Evolutionary conservation across 2,329 filamentous ascomycete species (phyloP), one percentile per base, ranked within the genome.

Genomic region (Cordyceps javanica): DNA sequence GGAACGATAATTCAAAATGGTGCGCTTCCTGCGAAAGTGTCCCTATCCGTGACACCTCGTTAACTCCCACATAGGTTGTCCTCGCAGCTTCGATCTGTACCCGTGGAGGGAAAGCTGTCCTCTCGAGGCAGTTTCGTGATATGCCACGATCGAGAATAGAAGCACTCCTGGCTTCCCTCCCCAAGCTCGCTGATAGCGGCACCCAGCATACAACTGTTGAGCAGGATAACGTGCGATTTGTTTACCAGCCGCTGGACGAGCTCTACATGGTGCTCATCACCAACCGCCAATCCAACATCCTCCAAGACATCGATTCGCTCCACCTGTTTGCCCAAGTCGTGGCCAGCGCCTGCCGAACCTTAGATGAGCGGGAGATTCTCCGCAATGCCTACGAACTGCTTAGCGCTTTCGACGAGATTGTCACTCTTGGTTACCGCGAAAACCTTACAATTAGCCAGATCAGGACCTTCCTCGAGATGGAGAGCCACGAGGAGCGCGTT

Each of bases 241-340:
- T 99, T 59, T 99, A 99, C 80, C 94, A 99, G 74, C 95, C 94
- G 60, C 83, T 99, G 63, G 95, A 99, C 77, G 95, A 99, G 79
- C 87, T 99, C 63, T 99, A 99, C 83, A 97, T 99, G 85, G 93
- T 99, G 64, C 86, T 99, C 69, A 97, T 99, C 76, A 99, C 95
- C 73, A 99, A 99, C 81, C 89, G 91, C 68, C 94, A 97, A 80
- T 97, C 93, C 74, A 99, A 99, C 77, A 99, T 99, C 66, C 83
- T 99, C 53, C 94, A 99, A 77, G 94, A 99, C 75, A 99, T 99
- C 73, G 94, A 97, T 76, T 96, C 94, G 60, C 83, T 99, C 60
- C 95, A 99, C 73, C 83, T 99, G 21, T 99, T 99, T 72, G 93
- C 93, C 60, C 94, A 99, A 77, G 93, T 99, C 16, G 94, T 97